These are phyloP conservation scores for Funneliformis geosporum DNA, from an alignment of 192 early-diverging fungal species.

Conservation along the genomic window DNA sequence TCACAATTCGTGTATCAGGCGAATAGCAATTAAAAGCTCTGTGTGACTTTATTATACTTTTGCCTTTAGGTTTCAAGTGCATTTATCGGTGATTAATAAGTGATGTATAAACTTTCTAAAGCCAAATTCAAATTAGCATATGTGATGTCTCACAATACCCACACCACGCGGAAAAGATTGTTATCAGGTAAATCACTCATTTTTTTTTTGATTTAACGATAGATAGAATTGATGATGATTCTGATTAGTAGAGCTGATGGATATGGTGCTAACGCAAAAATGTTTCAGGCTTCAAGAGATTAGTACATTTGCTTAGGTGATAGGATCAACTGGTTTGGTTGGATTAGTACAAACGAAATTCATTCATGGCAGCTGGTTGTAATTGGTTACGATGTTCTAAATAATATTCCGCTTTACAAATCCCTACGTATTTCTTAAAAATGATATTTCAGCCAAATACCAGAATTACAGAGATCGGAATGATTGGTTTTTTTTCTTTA, in stretches of 20 bases:
- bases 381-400: conserved; percentile 23
- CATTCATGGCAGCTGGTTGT: conserved; percentile 15
- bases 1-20: no score
- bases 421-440: conserved; percentile 21
- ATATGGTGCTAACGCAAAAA: background rate
- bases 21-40: no score
- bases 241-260: conserved; percentile 1
- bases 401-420: conserved; percentile 24
- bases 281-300: conserved; percentile 10
- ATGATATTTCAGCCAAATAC: conserved; percentile 20
- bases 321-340: conserved; percentile 13
- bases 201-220: no score
- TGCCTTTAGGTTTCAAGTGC: no score
- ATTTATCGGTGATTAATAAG: no score
- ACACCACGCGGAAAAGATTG: no score
- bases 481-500: conserved; percentile 6
- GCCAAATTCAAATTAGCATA: no score
- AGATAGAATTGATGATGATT: no score
- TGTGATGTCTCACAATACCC: no score
- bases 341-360: background rate
- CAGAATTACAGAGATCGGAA: background rate
- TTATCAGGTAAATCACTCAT: no score
- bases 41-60: no score
- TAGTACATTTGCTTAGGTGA: conserved; percentile 18
- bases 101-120: no score